These are phyloP conservation scores for Penicillium paxilli DNA, from an alignment of 495 filamentous ascomycete species.

Conservation along the genomic window DNA sequence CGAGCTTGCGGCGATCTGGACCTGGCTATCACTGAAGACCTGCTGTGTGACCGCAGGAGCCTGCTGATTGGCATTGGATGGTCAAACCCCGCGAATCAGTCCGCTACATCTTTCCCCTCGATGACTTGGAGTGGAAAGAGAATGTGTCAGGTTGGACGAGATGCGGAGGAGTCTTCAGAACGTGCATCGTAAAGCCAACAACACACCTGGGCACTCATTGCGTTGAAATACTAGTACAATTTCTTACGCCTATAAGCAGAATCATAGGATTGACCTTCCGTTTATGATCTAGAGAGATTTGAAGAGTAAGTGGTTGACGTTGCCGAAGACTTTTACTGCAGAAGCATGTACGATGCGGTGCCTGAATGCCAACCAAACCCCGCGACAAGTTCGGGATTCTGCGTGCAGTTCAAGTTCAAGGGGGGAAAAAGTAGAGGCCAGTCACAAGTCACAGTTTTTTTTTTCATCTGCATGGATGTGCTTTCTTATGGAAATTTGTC, in stretches of 20 bases:
- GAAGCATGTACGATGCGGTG: background rate
- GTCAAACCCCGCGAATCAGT: slow-evolving; percentile 2
- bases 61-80: background rate
- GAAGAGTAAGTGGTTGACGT: background rate
- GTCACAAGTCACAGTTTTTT: background rate
- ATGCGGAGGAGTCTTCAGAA: background rate
- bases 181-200: background rate
- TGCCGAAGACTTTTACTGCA: background rate
- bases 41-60: background rate
- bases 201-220: too few relatives aligned
- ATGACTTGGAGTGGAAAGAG: background rate
- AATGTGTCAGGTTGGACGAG: background rate
- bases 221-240: background rate
- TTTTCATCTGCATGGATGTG: background rate
- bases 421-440: background rate
- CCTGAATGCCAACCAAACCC: background rate
- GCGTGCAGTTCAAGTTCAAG: background rate
- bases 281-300: background rate
- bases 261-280: background rate
- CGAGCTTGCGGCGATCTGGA: background rate
- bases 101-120: background rate
- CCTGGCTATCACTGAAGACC: background rate
- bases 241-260: background rate
- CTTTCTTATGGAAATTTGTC: background rate
- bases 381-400: background rate